Base-by-base conservation (phyloP, 2,329 filamentous ascomycete genomes). In the Neofusicoccum ribis region DNA sequence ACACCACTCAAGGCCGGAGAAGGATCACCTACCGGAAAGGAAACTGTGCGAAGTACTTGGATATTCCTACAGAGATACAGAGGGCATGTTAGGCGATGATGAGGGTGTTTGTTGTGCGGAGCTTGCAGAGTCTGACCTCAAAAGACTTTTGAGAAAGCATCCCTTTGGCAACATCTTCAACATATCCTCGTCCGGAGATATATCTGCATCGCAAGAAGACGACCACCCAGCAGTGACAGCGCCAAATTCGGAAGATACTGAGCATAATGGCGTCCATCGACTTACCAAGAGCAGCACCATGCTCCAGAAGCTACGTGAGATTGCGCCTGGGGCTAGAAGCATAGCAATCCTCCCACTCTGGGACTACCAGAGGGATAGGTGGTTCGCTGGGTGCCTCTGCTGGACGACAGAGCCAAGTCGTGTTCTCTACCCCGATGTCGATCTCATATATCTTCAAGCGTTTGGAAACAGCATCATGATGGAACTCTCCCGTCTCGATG, bases 321-420 rank as follows among this genome's bases (percentile, higher is more conserved):
- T 47, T 31, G 47, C 54, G 11, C 77, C 77, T 0, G 72, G 70
- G 39, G 78, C 77, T 7, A 73, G 74, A 34, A 78, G 75, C 63
- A 65, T 80, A 2, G 72, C 78, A 0, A 67, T 79, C 11, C 77
- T 78, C 65, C 77, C 78, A 0, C 59, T 80, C 12, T 79, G 77
- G 75, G 77, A 80, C 61, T 71, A 72, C 2, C 75, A 76, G 52
- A 73, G 74, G 15, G 74, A 77, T 20, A 70, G 76, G 34, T 79
- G 76, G 73, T 78, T 73, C 67, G 74, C 76, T 5, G 76, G 74
- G 37, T 71, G 72, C n/a, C 68, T 78, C 34, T 74, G 76, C 8
- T 78, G 76, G 76, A 76, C 72, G 43, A 75, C 72, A 5, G 72
- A 76, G 63, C 73, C 74, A 1, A 76, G 74, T 69, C 73, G 76